Conservation (phyloP, 2,329 filamentous ascomycete species). For the Epichloe uncinata region DNA sequence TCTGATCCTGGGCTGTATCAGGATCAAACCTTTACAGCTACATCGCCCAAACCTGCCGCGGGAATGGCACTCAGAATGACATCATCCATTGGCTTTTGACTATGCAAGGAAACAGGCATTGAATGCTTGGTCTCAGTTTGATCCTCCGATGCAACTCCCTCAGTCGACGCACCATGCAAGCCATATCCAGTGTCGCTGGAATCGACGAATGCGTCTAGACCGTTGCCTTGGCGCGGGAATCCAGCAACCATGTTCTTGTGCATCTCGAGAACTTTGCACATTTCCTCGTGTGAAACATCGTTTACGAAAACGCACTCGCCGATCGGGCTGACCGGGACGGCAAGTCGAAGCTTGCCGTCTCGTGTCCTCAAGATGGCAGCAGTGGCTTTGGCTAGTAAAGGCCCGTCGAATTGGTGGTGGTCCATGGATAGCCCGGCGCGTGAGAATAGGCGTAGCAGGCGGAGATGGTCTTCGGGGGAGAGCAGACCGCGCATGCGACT, state of each 20-base stretch:
- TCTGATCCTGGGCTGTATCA: too few relatives aligned
- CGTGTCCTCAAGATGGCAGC: constrained; percentile 58
- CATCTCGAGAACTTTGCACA: constrained; percentile 43
- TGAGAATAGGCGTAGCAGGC: constrained; percentile 55
- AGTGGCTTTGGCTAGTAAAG: constrained; percentile 51
- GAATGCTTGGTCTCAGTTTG: not conserved
- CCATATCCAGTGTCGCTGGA: constrained; percentile 51
- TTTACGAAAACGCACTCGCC: constrained; percentile 57
- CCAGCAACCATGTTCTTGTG: constrained; percentile 52
- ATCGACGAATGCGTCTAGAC: constrained; percentile 57
- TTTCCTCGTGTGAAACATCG: constrained; percentile 48
- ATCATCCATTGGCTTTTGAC: not conserved
- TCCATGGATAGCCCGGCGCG: constrained; percentile 60
- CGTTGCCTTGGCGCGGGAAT: constrained; percentile 50
- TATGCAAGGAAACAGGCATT: not conserved
- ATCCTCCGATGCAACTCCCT: not conserved
- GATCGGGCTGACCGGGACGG: constrained; percentile 50
- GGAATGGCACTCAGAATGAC: not conserved
- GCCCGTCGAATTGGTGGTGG: constrained; percentile 52
- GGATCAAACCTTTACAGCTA: not conserved
- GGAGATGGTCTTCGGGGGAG: constrained; percentile 44
- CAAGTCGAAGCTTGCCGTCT: constrained; percentile 53
- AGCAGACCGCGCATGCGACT: constrained; percentile 50
- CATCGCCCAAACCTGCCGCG: not conserved
- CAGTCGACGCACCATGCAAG: constrained; percentile 14